These are phyloP conservation scores for Cryptosporidium muris DNA, from an alignment of 169 alveolate genomes.

Conservation along the genomic window DNA sequence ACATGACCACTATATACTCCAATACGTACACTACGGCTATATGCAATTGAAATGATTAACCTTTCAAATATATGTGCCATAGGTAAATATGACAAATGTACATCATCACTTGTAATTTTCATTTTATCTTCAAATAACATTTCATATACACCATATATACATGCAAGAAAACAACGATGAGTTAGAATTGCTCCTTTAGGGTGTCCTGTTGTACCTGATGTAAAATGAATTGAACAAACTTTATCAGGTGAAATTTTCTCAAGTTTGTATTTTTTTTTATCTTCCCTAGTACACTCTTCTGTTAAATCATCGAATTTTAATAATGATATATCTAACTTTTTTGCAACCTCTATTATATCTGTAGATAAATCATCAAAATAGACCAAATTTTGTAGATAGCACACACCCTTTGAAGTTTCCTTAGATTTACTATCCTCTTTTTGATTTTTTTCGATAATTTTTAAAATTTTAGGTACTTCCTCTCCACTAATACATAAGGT, in stretches of 20 bases:
- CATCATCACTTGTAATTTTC: slow-evolving; percentile 74
- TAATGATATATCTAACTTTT: slow-evolving; percentile 53
- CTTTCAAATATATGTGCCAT: slow-evolving; percentile 88
- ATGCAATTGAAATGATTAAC: slow-evolving; percentile 72
- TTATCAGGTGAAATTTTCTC: slow-evolving; percentile 74
- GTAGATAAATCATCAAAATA: slow-evolving; percentile 24
- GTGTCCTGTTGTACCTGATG: slow-evolving; percentile 93
- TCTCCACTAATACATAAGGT: slow-evolving; percentile 75
- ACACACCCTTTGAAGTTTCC: slow-evolving; percentile 34
- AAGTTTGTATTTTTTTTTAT: slow-evolving; percentile 35
- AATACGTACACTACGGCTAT: slow-evolving; percentile 74
- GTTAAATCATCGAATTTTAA: slow-evolving; percentile 2
- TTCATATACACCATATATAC: slow-evolving; percentile 72
- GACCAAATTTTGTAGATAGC: slow-evolving; percentile 31
- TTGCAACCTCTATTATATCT: slow-evolving; percentile 23
- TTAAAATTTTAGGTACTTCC: slow-evolving; percentile 58
- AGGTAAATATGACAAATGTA: slow-evolving; percentile 85
- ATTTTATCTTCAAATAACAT: slow-evolving; percentile 70
- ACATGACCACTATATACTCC: slow-evolving; percentile 87
- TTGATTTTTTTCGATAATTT: slow-evolving; percentile 55
- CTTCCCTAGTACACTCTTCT: slow-evolving; percentile 54
- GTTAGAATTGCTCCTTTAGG: slow-evolving; percentile 92
- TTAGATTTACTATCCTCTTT: slow-evolving; percentile 18
- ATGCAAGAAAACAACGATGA: slow-evolving; percentile 81
- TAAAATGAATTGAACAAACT: slow-evolving; percentile 82